Conservation (phyloP, 768 basidiomycete genomes). For the Termitomyces heimii region DNA sequence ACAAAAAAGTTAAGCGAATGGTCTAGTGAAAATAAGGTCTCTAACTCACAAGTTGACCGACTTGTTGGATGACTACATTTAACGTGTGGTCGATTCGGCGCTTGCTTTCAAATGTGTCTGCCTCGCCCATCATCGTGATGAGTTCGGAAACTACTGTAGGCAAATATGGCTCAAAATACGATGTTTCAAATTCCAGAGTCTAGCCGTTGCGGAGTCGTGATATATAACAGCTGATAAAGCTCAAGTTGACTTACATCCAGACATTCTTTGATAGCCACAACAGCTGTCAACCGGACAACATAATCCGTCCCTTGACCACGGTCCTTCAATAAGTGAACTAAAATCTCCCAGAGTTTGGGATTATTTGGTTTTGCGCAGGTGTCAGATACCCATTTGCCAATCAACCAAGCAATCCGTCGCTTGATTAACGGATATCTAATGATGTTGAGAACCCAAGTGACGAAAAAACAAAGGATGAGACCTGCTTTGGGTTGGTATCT, state of each 20-base stretch:
- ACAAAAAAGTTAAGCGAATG: slow-evolving; percentile 1
- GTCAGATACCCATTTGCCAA: slow-evolving; percentile 85
- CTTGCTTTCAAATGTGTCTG: slow-evolving; percentile 73
- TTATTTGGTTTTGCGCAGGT: slow-evolving; percentile 55
- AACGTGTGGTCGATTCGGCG: slow-evolving; percentile 64
- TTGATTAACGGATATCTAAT: slow-evolving; percentile 86
- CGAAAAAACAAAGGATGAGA: background rate
- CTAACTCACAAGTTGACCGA: slow-evolving; percentile 31
- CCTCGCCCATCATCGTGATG: slow-evolving; percentile 64
- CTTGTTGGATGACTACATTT: slow-evolving; percentile 61
- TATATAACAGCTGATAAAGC: background rate
- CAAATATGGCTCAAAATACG: slow-evolving; percentile 67
- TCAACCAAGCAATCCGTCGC: slow-evolving; percentile 90
- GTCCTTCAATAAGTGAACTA: slow-evolving; percentile 71
- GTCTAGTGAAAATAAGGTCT: background rate
- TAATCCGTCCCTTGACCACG: slow-evolving; percentile 67
- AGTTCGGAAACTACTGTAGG: slow-evolving; percentile 55
- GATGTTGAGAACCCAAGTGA: slow-evolving; percentile 4
- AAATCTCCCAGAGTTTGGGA: slow-evolving; percentile 70
- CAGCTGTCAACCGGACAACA: slow-evolving; percentile 85
- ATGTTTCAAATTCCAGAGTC: slow-evolving; percentile 59
- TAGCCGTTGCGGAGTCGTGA: slow-evolving; percentile 20
- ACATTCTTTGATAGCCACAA: slow-evolving; percentile 73
- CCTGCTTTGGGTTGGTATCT: slow-evolving; percentile 54
- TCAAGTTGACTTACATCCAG: slow-evolving; percentile 59